Evolutionary conservation across 169 alveolate genomes (phyloP).

Genomic region (Plasmodium coatneyi): DNA sequence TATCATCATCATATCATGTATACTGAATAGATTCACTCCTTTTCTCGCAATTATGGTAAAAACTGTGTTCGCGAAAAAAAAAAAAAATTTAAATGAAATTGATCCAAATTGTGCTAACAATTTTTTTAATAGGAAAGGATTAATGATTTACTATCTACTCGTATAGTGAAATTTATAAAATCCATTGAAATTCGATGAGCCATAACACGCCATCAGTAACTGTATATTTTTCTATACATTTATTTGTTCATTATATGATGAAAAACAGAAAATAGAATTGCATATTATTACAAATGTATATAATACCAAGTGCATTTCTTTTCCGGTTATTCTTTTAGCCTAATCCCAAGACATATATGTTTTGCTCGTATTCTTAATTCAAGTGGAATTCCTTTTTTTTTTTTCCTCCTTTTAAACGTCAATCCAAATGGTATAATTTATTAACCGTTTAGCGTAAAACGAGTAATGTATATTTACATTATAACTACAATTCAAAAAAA

Average conservation of each 20-base stretch:
- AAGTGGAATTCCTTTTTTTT: background rate
- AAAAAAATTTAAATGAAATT: background rate
- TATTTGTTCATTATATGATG: background rate
- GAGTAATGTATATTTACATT: no score
- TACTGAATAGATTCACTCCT: background rate
- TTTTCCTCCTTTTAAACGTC: no score
- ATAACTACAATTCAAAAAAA: no score
- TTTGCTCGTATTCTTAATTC: background rate
- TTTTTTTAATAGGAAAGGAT: background rate
- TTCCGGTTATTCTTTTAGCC: background rate
- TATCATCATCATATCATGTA: background rate
- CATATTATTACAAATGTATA: background rate
- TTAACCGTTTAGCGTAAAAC: no score
- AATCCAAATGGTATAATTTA: no score
- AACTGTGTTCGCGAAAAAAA: background rate
- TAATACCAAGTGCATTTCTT: background rate
- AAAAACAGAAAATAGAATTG: background rate
- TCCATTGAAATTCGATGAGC: background rate
- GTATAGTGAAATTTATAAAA: background rate
- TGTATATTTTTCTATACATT: background rate
- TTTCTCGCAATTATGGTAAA: background rate
- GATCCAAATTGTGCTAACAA: background rate
- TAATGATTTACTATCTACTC: background rate
- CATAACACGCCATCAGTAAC: background rate
- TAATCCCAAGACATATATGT: background rate